These are phyloP conservation scores for Aspergillus cristatus DNA, from an alignment of 495 filamentous ascomycete genomes.

Conservation along the genomic window DNA sequence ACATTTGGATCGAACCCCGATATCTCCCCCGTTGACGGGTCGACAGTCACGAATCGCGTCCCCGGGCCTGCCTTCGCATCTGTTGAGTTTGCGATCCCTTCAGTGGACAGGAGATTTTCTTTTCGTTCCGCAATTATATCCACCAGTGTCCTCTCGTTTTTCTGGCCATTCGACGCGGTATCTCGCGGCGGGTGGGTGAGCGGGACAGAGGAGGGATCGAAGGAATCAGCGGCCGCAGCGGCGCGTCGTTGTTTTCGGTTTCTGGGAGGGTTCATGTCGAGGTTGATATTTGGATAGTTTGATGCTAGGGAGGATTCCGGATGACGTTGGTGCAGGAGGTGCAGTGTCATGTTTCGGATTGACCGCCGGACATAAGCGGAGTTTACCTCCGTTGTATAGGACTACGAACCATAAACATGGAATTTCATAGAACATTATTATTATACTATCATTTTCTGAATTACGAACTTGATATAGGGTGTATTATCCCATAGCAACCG, in stretches of 20 bases:
- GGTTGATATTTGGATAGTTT: background rate
- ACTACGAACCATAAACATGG: no score
- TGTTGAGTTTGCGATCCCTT: no score
- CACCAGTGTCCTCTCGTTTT: constrained; percentile 34
- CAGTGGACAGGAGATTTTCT: constrained; percentile 19
- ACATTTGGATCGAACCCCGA: constrained; percentile 20
- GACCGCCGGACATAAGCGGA: no score
- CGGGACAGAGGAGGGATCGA: constrained; percentile 22
- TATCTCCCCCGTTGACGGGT: constrained; percentile 24
- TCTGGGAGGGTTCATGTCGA: constrained; percentile 23
- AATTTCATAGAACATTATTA: no score
- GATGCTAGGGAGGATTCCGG: no score
- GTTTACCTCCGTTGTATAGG: no score
- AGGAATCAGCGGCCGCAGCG: constrained; percentile 24
- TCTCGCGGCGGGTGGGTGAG: constrained; percentile 26
- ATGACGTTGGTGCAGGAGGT: no score
- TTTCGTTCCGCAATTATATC: constrained; percentile 44
- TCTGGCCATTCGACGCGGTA: constrained; percentile 17
- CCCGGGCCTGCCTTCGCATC: constrained; percentile 6
- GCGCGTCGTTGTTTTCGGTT: constrained; percentile 45
- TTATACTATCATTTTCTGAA: no score
- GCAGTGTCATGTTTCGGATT: no score
- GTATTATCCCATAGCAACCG: no score
- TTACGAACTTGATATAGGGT: no score
- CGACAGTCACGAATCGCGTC: constrained; percentile 31